Base-by-base conservation (phyloP, 768 basidiomycete genomes). In the Suillus subaureus region DNA sequence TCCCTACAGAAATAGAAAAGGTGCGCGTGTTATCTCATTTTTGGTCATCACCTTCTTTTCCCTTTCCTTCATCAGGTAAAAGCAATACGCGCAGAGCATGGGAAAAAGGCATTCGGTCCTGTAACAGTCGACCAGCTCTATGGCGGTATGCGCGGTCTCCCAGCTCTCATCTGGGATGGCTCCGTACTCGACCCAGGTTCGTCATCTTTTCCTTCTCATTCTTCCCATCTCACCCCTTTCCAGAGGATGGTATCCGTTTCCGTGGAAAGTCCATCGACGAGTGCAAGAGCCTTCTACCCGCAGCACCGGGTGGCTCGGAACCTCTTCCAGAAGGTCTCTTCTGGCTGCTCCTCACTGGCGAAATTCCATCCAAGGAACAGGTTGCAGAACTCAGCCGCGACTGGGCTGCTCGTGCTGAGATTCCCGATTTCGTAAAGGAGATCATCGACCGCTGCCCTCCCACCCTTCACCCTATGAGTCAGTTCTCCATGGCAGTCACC, bases 191-290 rank as follows among this genome's bases (percentile, higher is more conserved):
- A 98, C 76, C 87, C 97, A 62, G 91, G 93, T 91, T 62, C 64
- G 86, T 78, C 11, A 54, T 56, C 8, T 12, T 39, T 18, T 63
- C 42, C 11, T 11, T 40, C 33, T 26, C n/a, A 21, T 21, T 11
- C 43, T 9, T 28, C 16, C 23, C 49, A 60, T 43, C 43, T 61
- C 16, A 57, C 12, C 4, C 52, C 42, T 28, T 60, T 67, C 9
- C 70, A 92, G 93, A 96, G 75, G 96, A 97, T 83, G 97, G 97
- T 65, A 99, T 98, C 74, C 94, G 97, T 70, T 99, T 99, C 89
- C 93, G 96, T 76, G 96, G 95, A 66, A 93, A 93, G 80, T 94
- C 94, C 64, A 97, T 97, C 74, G 92, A 93, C 49, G 96, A 97
- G 75, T 89, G 89, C 76, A 89, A 94, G 79, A 84, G 87, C 62